Evolutionary conservation across 495 filamentous ascomycete species (phyloP), one percentile per base, ranked within the genome.

Genomic region (Penicillium diatomitis): DNA sequence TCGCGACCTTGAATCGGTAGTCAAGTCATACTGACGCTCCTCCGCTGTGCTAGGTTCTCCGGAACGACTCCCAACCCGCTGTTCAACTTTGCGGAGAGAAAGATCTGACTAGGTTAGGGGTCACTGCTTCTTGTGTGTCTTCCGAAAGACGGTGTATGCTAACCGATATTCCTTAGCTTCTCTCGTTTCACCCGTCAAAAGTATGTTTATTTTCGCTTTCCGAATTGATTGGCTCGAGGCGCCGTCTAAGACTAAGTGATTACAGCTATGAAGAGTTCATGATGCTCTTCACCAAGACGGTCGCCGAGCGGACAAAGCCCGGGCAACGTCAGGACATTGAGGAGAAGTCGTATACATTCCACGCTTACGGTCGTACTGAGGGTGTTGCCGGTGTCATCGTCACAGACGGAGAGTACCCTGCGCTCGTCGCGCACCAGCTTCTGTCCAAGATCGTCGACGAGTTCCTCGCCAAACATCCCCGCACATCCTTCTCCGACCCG

Each of bases 381-480:
- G 91, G 90, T 54, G 74, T 97, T 54, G 82, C 83, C 51, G 90
- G 85, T 47, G 83, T 96, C 60, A 86, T 95, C 53, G 94, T 97
- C 60, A 85, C 81, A 51, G 87, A 91, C 62, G 82, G 88, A 52
- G 86, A 94, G 57, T 98, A 98, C 69, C 90, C 90, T 27, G 78
- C 82, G 30, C 75, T 94, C 2, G 88, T 91, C 6, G 94, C 92
- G n/a, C 92, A 97, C 68, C 86, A 90, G 64, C 79, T 98, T 34
- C 83, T 98, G 41, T 85, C 83, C 51, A 95, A 97, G 67, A 77
- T 95, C 29, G 75, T 91, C 61, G 92, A 97, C 64, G 90, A 98
- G 69, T 98, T 97, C 71, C 76, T 95, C 36, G 72, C 86, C 48
- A 75, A 82, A 49, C 73, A 95, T 69, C 90, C 91, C 8, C 79